Evolutionary conservation across 1,284 basidiomycete species (phyloP), one percentile per base, ranked within the genome.

Genomic region (Apiotrichum sp.): DNA sequence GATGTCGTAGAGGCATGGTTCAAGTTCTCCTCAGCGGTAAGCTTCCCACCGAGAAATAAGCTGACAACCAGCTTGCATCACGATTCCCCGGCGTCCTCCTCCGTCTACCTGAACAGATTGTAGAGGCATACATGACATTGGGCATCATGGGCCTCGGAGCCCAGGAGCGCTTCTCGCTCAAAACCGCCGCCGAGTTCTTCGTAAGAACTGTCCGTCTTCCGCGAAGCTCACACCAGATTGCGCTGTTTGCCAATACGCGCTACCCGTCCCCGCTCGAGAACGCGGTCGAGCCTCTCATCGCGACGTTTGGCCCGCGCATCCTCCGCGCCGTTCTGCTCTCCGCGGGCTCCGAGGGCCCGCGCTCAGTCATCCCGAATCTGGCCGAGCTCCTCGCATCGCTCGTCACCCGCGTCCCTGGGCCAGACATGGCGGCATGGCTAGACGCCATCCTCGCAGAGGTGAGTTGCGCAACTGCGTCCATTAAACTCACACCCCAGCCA

Each of bases 1-100:
- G 91, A 93, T 69, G 83, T 93, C 32, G 88, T 90, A 2, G 89
- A 91, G 69, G 85, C 84, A 32, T 92, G 92, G 74, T 93, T 92
- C 76, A 81, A 81, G 33, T 91, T 85, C 66, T 81, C 87, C 50
- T 69, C 69, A 7, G 67, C 71, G 6, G 62, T 68, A 35, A 56
- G 66, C 57, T 13, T 13, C 34, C 38, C 11, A 14, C 6, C 29
- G 29, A n/a, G 1, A 5, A 13, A 3, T 14, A 14, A 11, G 38
- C 52, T 53, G 6, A 53, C 52, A 34, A 5, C 6, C 63, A 89
- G 86, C 79, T 87, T 45, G 84, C 85, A 1, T 83, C 84, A 51
- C 83, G 88, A 60, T 93, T 90, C 69, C 83, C 87, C 13, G 72
- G 78, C 0, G 78, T 83, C 0, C 85, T 93, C 60, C 85, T 88